A percentile compares a stretch with the other conserved stretches of the same genome.
Conservation (phyloP, 2,329 filamentous ascomycete genomes). For the Elsinoe batatas region DNA sequence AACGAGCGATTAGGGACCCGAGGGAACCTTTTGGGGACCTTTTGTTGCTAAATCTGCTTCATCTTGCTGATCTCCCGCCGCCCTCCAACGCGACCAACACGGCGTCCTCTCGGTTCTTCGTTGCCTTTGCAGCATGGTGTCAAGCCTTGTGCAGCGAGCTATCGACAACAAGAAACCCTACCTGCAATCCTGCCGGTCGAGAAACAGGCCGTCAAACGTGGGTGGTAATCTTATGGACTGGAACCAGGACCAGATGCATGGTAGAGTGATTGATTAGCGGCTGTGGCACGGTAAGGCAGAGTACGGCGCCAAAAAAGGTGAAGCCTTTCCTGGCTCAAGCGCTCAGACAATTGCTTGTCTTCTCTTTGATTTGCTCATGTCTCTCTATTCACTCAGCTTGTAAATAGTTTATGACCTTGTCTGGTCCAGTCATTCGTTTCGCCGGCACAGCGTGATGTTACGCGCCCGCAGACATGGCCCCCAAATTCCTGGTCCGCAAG, state of each 20-base stretch:
- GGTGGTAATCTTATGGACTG: not conserved
- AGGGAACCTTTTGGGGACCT: not conserved
- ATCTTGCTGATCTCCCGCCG: constrained; percentile 5
- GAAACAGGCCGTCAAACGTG: not conserved
- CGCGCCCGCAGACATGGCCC: constrained; percentile 3
- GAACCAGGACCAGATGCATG: not conserved
- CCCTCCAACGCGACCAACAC: not conserved
- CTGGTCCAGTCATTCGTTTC: not conserved
- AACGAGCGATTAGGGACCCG: no score
- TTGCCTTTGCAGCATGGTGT: not conserved
- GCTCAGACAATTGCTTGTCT: not conserved
- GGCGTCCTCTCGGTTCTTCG: not conserved
- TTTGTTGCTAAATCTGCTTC: constrained; percentile 8
- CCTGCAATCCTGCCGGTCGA: not conserved
- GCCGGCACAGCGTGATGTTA: not conserved
- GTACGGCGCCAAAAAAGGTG: constrained; percentile 5
- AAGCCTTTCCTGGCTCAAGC: constrained; percentile 6
- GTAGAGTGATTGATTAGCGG: constrained; percentile 3
- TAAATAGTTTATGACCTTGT: not conserved
- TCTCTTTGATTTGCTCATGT: constrained; percentile 5
- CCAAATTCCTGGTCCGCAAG: constrained; percentile 10
- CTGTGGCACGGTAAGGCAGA: constrained; percentile 7
- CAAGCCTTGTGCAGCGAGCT: constrained; percentile 1
- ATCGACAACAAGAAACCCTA: not conserved
- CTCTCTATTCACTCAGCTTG: not conserved